Percentiles rank a stretch among this genome's conserved stretches.
These are phyloP conservation scores for Saccharomycopsis olivae DNA, from an alignment of 805 yeast species.

Conservation along the genomic window DNA sequence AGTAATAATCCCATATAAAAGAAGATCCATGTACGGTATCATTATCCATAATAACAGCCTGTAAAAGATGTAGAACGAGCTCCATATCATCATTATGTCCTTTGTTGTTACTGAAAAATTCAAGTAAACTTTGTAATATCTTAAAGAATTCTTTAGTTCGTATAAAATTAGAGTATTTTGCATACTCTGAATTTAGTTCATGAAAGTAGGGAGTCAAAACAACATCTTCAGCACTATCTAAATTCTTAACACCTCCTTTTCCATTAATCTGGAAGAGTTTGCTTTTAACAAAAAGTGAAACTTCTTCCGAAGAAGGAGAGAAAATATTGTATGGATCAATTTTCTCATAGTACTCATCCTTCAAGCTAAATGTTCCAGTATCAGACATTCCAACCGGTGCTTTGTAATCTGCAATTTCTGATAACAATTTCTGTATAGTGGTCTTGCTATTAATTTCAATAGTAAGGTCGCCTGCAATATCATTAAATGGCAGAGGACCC, in stretches of 20 bases:
- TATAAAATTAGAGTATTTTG: constrained; percentile 19
- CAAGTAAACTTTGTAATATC: not conserved
- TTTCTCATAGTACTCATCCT: constrained; percentile 30
- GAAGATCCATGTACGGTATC: constrained; percentile 31
- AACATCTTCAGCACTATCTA: constrained; percentile 10
- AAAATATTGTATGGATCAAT: constrained; percentile 51
- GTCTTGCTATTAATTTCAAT: not conserved
- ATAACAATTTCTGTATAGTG: constrained; percentile 29
- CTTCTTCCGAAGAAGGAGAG: constrained; percentile 20
- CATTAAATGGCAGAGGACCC: constrained; percentile 13
- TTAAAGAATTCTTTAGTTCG: constrained; percentile 13
- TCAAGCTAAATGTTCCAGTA: constrained; percentile 56
- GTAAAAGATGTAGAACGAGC: constrained; percentile 55
- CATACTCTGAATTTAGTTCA: constrained; percentile 14
- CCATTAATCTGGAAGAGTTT: constrained; percentile 13
- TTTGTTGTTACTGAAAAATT: too few relatives aligned
- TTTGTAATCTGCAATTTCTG: constrained; percentile 47
- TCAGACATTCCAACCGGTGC: constrained; percentile 61
- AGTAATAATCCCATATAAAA: constrained; percentile 34
- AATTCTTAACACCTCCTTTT: constrained; percentile 15
- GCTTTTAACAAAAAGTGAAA: constrained; percentile 16
- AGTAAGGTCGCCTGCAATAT: not conserved
- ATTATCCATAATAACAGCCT: constrained; percentile 49
- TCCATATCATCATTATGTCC: constrained; percentile 46
- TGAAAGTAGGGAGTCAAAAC: constrained; percentile 9